Conservation (phyloP, 106 monocot species). For the Dendrobium nobile region DNA sequence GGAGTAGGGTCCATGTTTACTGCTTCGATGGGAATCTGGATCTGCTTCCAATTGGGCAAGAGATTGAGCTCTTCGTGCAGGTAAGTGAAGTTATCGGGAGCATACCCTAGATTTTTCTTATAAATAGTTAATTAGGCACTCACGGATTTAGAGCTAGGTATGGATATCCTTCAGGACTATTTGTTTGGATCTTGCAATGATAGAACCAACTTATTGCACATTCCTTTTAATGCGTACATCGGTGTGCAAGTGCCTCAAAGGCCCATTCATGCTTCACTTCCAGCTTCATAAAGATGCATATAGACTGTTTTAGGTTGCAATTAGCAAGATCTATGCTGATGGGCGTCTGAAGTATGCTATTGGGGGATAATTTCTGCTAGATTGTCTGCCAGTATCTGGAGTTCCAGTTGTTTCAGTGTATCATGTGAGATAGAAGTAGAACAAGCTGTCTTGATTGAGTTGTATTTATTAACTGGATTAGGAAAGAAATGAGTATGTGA, state of each 20-base stretch:
- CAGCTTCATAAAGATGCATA: background rate
- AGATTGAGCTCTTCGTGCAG: slow-evolving; percentile 70
- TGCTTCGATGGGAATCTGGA: slow-evolving; percentile 60
- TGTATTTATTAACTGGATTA: background rate
- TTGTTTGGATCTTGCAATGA: background rate
- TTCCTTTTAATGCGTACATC: background rate
- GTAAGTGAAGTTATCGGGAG: slow-evolving; percentile 14
- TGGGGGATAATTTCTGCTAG: background rate
- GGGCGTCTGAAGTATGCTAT: background rate
- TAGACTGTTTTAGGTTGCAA: background rate
- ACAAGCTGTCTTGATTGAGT: background rate
- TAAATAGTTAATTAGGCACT: background rate
- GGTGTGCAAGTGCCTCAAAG: background rate
- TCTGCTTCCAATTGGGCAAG: slow-evolving; percentile 63
- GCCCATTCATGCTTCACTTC: background rate
- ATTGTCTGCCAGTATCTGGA: background rate
- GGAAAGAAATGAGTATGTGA: background rate
- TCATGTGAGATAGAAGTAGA: background rate
- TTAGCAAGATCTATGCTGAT: background rate
- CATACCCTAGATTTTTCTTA: background rate
- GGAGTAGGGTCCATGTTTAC: slow-evolving; percentile 84
- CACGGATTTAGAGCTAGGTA: background rate
- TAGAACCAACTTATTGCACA: background rate
- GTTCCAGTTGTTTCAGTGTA: background rate
- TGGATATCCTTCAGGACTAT: background rate